Evolutionary conservation across 495 filamentous ascomycete genomes (phyloP).

Genomic region (Chaetomium tenue): DNA sequence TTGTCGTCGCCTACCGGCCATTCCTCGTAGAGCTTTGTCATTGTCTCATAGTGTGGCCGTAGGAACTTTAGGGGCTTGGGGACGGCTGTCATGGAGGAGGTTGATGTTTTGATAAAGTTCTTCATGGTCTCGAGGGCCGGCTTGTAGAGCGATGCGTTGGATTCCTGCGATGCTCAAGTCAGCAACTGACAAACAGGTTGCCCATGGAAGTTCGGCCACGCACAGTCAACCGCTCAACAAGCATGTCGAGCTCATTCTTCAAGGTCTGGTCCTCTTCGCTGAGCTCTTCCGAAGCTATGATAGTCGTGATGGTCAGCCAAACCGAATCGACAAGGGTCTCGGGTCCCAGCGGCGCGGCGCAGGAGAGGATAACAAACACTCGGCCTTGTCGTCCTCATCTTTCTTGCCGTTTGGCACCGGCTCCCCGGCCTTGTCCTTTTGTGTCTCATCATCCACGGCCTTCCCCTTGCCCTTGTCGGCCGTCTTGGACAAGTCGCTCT

Average conservation of each 20-base stretch:
- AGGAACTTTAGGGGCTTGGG: constrained; percentile 98
- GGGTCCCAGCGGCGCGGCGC: neutral
- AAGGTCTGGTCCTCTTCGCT: constrained; percentile 97
- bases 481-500: constrained; percentile 78
- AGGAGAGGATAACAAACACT: constrained; percentile 38
- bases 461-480: constrained; percentile 97
- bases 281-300: constrained; percentile 64
- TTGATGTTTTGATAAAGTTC: constrained; percentile 96
- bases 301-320: constrained; percentile 29
- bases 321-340: neutral
- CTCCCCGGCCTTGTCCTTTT: constrained; percentile 66
- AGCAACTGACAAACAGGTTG: constrained; percentile 34
- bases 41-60: constrained; percentile 85
- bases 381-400: constrained; percentile 55
- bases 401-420: constrained; percentile 71
- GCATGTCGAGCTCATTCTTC: constrained; percentile 97
- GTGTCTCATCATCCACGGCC: constrained; percentile 66
- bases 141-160: constrained; percentile 83
- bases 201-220: constrained; percentile 16
- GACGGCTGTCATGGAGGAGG: constrained; percentile 98
- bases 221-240: constrained; percentile 92
- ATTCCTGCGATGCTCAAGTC: constrained; percentile 56
- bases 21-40: constrained; percentile 80
- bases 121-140: constrained; percentile 93
- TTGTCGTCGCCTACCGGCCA: constrained; percentile 84